Base-by-base conservation (phyloP, 306 rosid species). In the Cicer cuneatum region DNA sequence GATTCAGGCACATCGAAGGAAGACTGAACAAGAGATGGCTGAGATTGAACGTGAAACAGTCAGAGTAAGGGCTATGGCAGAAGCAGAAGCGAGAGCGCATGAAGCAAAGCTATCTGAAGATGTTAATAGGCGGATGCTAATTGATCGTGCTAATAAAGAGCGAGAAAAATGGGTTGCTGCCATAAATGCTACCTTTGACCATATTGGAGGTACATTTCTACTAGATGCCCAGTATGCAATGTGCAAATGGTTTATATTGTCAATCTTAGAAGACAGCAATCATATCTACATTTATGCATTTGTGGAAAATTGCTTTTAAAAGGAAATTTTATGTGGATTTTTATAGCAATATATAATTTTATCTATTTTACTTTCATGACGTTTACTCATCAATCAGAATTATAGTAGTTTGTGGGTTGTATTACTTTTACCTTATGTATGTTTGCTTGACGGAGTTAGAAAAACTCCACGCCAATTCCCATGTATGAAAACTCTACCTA, bases 111-210 rank as follows among this genome's bases (percentile, higher is more conserved):
- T 90, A 67, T 84, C 92, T 29, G 99, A 92, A 85, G 99, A 95
- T 0, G 96, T 95, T 53, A 95, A 90, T 76, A 85, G 99, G 85
- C 73, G 98, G 72, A 86, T 89, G 63, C 84, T 92, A 13, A 56
- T 87, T 66, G 89, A 95, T 67, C 90, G 93, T 54, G 98, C 97
- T 76, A 90, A 90, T 84, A 95, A 95, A 9, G 99, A 95, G 81
- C 81, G 90, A 77, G 99, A 95, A 85, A 95, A 92, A 87, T 95
- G 96, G 98, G 46, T 95, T 78, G 87, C 98, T 76, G 96, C 99
- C 52, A 95, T 95, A 68, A 90, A 95, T 84, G 89, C 99, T 76
- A 90, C 98, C 45, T 95, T 95, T 83, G 99, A 92, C 18, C 99
- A 95, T 71, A 86, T 95, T 80, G 99, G 99, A 87, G 99, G 99